Percentiles rank a stretch among this genome's conserved stretches.
Evolutionary conservation across 352 stramenopile genomes (phyloP).

Genomic region (Globisporangium megalacanthum): DNA sequence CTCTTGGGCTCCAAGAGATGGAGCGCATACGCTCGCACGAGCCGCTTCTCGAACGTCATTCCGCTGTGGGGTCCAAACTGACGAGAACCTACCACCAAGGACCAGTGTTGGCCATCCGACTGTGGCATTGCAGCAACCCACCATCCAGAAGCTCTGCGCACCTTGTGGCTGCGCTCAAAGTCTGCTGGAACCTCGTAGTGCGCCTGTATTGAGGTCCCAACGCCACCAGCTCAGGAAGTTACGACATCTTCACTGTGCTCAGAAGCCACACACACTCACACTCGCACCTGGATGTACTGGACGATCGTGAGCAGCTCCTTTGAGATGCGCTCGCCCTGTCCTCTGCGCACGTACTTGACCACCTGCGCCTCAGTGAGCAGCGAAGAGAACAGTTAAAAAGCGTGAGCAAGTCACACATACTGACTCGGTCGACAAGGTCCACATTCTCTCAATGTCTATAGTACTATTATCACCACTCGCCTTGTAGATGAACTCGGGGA

Average conservation of each 20-base stretch:
- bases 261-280: too few relatives aligned
- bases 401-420: background rate
- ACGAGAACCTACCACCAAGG: background rate
- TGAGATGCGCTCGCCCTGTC: constrained; percentile 24
- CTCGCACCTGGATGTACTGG: constrained; percentile 41
- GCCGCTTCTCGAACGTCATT: constrained; percentile 45
- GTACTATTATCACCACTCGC: too few relatives aligned
- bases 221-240: background rate
- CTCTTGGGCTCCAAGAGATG: constrained; percentile 31
- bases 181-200: constrained; percentile 39
- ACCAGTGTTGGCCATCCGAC: background rate
- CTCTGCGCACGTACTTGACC: constrained; percentile 51
- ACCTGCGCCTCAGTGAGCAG: constrained; percentile 15
- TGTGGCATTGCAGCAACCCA: background rate
- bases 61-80: constrained; percentile 62
- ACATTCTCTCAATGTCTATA: too few relatives aligned
- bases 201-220: constrained; percentile 17
- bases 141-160: constrained; percentile 7
- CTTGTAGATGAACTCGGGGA: constrained; percentile 58
- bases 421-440: too few relatives aligned
- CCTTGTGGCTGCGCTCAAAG: constrained; percentile 45
- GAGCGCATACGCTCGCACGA: constrained; percentile 56
- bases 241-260: too few relatives aligned
- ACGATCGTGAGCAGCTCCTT: constrained; percentile 30
- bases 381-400: too few relatives aligned